These are phyloP conservation scores for Plasmodium gonderi DNA, from an alignment of 169 alveolate genomes.

Conservation along the genomic window DNA sequence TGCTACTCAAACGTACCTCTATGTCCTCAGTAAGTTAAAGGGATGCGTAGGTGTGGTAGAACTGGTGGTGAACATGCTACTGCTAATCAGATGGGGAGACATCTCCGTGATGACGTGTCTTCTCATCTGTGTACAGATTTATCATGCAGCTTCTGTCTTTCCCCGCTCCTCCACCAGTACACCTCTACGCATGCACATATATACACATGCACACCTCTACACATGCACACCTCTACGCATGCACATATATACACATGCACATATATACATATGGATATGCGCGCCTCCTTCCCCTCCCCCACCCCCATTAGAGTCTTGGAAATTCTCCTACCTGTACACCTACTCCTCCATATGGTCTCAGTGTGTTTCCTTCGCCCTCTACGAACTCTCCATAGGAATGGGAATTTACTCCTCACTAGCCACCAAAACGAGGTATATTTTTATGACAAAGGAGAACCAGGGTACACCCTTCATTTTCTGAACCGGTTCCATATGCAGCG, in stretches of 20 bases:
- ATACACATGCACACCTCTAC: neutral
- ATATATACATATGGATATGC: neutral
- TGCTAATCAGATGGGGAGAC: no score
- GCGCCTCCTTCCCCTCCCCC: neutral
- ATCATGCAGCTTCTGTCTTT: no score
- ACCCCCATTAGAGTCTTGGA: slow-evolving; percentile 35
- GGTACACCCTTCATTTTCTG: neutral
- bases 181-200: no score
- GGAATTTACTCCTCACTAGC: slow-evolving; percentile 84
- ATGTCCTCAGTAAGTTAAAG: slow-evolving; percentile 30
- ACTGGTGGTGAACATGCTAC: neutral
- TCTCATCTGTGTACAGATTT: no score
- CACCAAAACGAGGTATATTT: slow-evolving; percentile 67
- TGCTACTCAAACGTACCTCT: slow-evolving; percentile 39
- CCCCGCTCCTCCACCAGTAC: no score
- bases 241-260: neutral
- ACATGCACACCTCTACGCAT: neutral
- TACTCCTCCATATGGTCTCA: slow-evolving; percentile 84
- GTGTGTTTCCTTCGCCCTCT: slow-evolving; percentile 79
- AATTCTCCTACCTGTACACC: slow-evolving; percentile 68
- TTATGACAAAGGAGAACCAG: neutral
- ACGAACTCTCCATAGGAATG: slow-evolving; percentile 82
- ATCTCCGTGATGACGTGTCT: no score
- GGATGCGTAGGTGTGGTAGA: neutral
- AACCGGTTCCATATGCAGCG: neutral